Evolutionary conservation across 2,329 filamentous ascomycete species (phyloP), one percentile per base, ranked within the genome.

Genomic region (Ceratocystis colombiana): DNA sequence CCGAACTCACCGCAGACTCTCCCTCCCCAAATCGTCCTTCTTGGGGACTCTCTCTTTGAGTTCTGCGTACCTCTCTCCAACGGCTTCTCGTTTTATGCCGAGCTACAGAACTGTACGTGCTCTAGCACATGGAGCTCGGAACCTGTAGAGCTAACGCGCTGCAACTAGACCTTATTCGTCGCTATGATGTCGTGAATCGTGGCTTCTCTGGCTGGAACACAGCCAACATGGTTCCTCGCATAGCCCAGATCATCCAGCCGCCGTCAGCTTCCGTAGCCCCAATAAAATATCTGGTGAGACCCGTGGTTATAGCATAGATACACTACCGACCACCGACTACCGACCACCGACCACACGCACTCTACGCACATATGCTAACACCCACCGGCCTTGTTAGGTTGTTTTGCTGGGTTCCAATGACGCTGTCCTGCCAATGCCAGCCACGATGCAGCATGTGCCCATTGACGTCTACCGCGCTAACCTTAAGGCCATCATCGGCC

Each of bases 391-490:
- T 6, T 30, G 33, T 20, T 67, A 91, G 88, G 79, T 88, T 48
- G 76, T 96, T 67, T 87, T 96, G 70, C 86, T 96, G 68, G 94
- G 94, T 20, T 90, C 94, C 71, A 97, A 99, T 73, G 94, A 97
- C 75, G 87, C 93, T 2, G 86, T 86, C 65, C 75, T 95, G 2
- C 82, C 84, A 2, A 77, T 82, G 46, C 79, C 81, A 3, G 79
- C 79, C 3, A 85, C 84, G 63, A 78, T 79, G 8, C 94, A 97
- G 75, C 85, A 93, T 74, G 83, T 97, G 6, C 84, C 89, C 0
- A 75, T 96, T n/a, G 81, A 86, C 0, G 77, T 84, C 68, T 97
- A 90, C 78, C 85, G 83, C 73, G 76, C 81, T 66, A 95, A 96
- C 72, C 76, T 96, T 61, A 79, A 75, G 69, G 79, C 78, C 30